phyloP scores from a whole-genome alignment of 441 rosid genomes.

The Mallotus japonicus region DNA sequence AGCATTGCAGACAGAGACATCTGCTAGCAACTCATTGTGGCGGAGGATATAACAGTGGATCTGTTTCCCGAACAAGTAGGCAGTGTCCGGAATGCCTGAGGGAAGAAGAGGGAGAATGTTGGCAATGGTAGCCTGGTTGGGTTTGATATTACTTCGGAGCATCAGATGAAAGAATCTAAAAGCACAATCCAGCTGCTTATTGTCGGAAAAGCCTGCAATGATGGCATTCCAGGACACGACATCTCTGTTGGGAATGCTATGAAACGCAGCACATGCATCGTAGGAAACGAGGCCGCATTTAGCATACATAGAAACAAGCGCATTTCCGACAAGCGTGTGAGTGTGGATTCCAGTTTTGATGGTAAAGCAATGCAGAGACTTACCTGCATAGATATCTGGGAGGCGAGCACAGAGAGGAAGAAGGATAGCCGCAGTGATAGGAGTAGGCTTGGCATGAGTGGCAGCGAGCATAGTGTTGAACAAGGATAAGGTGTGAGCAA shows the following conservation, averaged over 20 bases:
- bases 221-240: constrained; percentile 92
- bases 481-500: constrained; percentile 45
- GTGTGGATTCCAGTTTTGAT: constrained; percentile 60
- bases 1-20: constrained; percentile 66
- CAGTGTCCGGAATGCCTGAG: constrained; percentile 39
- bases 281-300: constrained; percentile 50
- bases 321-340: constrained; percentile 70
- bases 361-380: constrained; percentile 47
- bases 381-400: constrained; percentile 47
- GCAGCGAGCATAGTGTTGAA: constrained; percentile 47
- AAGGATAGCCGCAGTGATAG: constrained; percentile 58
- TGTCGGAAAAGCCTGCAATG: constrained; percentile 81
- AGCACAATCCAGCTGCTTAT: constrained; percentile 45
- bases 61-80: constrained; percentile 52
- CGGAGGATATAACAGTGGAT: constrained; percentile 60
- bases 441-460: constrained; percentile 47
- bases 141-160: constrained; percentile 46
- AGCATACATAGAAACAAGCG: constrained; percentile 76
- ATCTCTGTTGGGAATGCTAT: constrained; percentile 57
- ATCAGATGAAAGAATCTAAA: constrained; percentile 57
- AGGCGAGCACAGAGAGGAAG: constrained; percentile 72
- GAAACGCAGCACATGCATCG: constrained; percentile 58
- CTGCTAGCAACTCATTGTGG: constrained; percentile 42
- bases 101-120: constrained; percentile 62
- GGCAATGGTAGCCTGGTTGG: constrained; percentile 58